Base-by-base conservation (phyloP, 2,329 filamentous ascomycete species). In the Cryphonectria japonica region DNA sequence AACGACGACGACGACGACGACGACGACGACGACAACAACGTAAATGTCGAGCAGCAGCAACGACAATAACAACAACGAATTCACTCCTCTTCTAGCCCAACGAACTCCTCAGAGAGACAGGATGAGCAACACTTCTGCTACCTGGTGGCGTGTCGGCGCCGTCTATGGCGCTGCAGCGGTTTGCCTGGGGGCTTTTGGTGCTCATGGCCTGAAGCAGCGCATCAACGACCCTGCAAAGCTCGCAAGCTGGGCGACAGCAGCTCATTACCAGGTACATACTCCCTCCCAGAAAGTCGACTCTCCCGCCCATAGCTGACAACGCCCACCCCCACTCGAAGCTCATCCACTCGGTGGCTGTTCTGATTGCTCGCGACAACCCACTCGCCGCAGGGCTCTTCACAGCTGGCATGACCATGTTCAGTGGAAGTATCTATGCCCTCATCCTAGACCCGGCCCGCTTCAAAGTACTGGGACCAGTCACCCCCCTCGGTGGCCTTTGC, bases 391-490 rank as follows among this genome's bases (percentile, higher is more conserved):
- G 80, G 1, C 81, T 91, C n/a, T 87, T 92, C 77, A 86, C 87
- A 0, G 87, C 87, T 0, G 90, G 90, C 67, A 91, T 92, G 83
- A 88, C 87, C 4, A 85, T 91, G 84, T 92, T 92, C 79, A 88
- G 85, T 71, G 90, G 90, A 1, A 88, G 85, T 76, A 85, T 92
- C 74, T 92, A 92, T 78, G 82, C 88, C 13, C 83, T 92, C 13
- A 84, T 87, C 0, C 81, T 92, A n/a, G 86, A 91, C 79, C 86
- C 89, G 29, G 83, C 87, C 75, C 81, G 84, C 39, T 91, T 90
- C 80, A 86, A 85, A 76, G 81, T 83, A 69, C 71, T 92, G 73
- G 90, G 90, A 0, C 90, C 90, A 0, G 85, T 91, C 16, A 92
- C 90, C 66, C 90, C 90, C 19, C 71, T 92, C 1, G 90, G 89